Conservation (phyloP, 768 basidiomycete species). For the Steccherinum ochraceum region DNA sequence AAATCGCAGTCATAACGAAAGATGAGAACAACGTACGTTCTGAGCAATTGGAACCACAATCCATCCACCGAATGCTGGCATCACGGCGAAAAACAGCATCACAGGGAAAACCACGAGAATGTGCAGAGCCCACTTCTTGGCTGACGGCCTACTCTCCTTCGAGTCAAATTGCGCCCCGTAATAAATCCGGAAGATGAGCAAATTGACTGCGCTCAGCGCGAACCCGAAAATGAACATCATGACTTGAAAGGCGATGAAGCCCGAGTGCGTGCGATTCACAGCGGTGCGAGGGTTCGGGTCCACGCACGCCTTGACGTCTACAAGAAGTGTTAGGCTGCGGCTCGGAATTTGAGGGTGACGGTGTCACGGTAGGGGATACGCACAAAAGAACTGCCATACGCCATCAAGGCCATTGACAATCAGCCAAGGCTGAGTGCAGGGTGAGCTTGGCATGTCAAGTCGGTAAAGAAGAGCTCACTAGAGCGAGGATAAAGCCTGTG, state of each 20-base stretch:
- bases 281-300: conserved; percentile 9
- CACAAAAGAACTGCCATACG: conserved; percentile 10
- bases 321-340: not conserved
- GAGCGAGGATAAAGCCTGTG: too few relatives aligned
- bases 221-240: conserved; percentile 14
- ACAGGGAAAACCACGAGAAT: conserved; percentile 4
- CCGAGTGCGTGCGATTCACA: conserved; percentile 1
- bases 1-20: not conserved
- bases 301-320: conserved; percentile 5
- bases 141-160: too few relatives aligned
- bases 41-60: conserved; percentile 8
- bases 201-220: conserved; percentile 3
- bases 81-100: conserved; percentile 1
- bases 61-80: conserved; percentile 12
- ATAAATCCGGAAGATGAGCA: not conserved
- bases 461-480: too few relatives aligned
- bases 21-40: conserved; percentile 1
- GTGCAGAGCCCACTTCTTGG: not conserved
- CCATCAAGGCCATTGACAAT: conserved; percentile 5
- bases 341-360: not conserved
- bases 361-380: too few relatives aligned
- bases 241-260: conserved; percentile 1
- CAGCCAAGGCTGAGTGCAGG: conserved; percentile 7
- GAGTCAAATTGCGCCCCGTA: too few relatives aligned
- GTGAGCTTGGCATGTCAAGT: too few relatives aligned